A percentile compares a stretch with the other conserved stretches of the same genome.
phyloP scores from a whole-genome alignment of 345 rosid species.

The Schrenkiella parvula region DNA sequence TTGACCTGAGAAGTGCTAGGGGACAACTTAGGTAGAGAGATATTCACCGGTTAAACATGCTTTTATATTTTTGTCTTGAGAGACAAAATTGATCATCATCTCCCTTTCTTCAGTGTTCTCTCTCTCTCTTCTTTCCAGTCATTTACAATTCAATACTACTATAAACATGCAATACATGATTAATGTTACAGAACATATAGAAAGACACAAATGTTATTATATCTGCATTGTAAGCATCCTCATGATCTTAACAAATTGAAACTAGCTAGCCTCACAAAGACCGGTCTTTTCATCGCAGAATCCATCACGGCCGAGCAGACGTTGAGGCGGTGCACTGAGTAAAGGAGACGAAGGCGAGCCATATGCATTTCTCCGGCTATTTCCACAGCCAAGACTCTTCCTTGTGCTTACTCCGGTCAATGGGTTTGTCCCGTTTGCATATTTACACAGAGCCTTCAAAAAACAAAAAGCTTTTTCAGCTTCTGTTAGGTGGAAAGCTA shows the following conservation, averaged over 20 bases:
- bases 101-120: background rate
- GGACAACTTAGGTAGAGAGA: background rate
- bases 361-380: slow-evolving; percentile 72
- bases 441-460: slow-evolving; percentile 81
- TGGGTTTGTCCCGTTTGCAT: slow-evolving; percentile 86
- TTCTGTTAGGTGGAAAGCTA: background rate
- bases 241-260: background rate
- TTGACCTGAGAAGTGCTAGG: background rate
- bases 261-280: slow-evolving; percentile 62
- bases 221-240: background rate
- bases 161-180: background rate
- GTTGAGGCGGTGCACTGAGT: slow-evolving; percentile 77
- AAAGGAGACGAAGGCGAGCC: slow-evolving; percentile 87
- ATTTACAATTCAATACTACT: background rate
- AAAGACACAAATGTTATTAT: background rate
- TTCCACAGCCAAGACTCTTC: slow-evolving; percentile 84
- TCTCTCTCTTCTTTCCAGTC: background rate
- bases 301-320: slow-evolving; percentile 83
- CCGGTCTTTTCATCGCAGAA: slow-evolving; percentile 68
- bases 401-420: slow-evolving; percentile 79
- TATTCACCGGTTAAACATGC: background rate
- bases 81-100: slow-evolving; percentile 4
- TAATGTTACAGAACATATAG: slow-evolving; percentile 7
- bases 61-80: background rate
- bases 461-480: background rate